Evolutionary conservation across 768 basidiomycete genomes (phyloP), one percentile per base, ranked within the genome.

Genomic region (Tricholoma terreum): DNA sequence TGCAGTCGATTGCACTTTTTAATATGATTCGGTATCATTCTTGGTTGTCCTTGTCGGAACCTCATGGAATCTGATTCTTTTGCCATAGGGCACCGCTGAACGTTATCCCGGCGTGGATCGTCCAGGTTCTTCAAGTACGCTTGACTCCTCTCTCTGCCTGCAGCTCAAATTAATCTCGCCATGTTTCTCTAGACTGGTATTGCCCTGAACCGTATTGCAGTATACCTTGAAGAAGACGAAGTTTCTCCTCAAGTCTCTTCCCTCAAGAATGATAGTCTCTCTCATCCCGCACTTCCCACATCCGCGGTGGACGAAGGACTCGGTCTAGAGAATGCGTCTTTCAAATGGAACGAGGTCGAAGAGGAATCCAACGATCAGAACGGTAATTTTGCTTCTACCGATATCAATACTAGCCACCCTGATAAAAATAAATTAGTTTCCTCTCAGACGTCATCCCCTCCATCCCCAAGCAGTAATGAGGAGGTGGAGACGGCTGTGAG

Each of bases 101-200:
- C 63, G 80, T 90, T 27, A 85, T 96, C 49, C 93, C 93, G 0
- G 75, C 83, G 7, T 93, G 84, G 79, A 83, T 90, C 46, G 87
- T 94, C 7, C 84, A 90, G 49, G 75, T 94, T 21, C 77, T 94
- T 2, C 87, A 90, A 68, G 80, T 79, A 61, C 21, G 65, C 54
- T 0, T 9, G 8, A n/a, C 17, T n/a, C n/a, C n/a, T n/a, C 8
- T 19, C 4, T 40, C 6, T 19, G 22, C 34, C 15, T 33, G 4
- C 34, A 35, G 38, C 11, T 22, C 36, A 6, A 19, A 36, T 15
- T 14, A 17, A 58, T 48, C 21, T 50, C 54, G 48, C 52, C 33
- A 1, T 38, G 6, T 27, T 17, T 33, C 24, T 49, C 5, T 54
- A 89, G 77, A 81, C 85, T 2, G 75, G 80, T 11, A 84, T 92